A percentile compares a stretch with the other conserved stretches of the same genome.
phyloP scores from a whole-genome alignment of 371 early-diverging fungal species.

The Lichtheimia corymbifera region DNA sequence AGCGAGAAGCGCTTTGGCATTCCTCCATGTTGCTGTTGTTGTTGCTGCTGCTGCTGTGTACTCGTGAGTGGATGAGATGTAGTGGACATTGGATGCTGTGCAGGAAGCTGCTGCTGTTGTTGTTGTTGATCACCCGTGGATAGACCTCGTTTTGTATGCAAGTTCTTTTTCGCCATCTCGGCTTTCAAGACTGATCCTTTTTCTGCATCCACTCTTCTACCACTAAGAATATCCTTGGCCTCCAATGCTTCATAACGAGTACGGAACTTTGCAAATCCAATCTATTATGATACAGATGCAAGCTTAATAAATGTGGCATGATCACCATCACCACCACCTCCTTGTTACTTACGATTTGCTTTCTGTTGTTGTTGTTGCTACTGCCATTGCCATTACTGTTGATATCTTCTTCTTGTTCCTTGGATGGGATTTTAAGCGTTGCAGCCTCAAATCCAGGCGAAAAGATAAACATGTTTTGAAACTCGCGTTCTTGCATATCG shows the following conservation, averaged over 20 bases:
- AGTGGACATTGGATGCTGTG: background rate
- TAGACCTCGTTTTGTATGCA: conserved; percentile 37
- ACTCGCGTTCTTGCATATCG: conserved; percentile 94
- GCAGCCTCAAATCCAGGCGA: conserved; percentile 92
- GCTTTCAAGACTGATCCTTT: conserved; percentile 42
- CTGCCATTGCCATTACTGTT: conserved; percentile 5
- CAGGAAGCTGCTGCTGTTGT: background rate
- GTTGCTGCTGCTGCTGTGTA: background rate
- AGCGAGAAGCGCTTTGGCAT: conserved; percentile 38
- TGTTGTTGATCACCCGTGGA: background rate
- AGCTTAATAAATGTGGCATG: no score
- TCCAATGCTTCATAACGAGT: conserved; percentile 80
- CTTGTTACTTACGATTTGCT: conserved; percentile 14
- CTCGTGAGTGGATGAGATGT: background rate
- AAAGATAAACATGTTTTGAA: conserved; percentile 95
- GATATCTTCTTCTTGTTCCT: conserved; percentile 37
- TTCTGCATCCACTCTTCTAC: conserved; percentile 84
- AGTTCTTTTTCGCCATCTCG: conserved; percentile 49
- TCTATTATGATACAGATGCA: conserved; percentile 35
- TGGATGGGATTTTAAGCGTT: conserved; percentile 77
- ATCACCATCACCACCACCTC: no score
- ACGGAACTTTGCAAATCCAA: conserved; percentile 94
- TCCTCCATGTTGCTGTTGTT: background rate
- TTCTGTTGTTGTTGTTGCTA: conserved; percentile 14
- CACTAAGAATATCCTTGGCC: conserved; percentile 81